phyloP scores from a whole-genome alignment of 768 basidiomycete genomes.

The Leccinum imitatum region DNA sequence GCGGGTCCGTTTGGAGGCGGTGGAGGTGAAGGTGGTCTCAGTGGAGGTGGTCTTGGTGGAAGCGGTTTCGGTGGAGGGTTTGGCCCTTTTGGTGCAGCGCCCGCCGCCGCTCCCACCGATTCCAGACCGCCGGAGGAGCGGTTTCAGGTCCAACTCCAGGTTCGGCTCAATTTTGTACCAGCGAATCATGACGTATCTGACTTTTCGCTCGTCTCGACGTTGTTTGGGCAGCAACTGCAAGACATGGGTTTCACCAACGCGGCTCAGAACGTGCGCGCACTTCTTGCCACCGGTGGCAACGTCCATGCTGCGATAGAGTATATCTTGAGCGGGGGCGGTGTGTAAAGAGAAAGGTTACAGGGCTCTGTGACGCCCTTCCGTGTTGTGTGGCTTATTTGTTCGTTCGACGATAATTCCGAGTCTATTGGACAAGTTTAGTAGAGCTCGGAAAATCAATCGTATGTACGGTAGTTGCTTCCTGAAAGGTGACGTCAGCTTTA shows the following conservation, averaged over 20 bases:
- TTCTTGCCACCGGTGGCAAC: slow-evolving; percentile 91
- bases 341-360: slow-evolving; percentile 2
- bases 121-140: slow-evolving; percentile 84
- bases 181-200: no score
- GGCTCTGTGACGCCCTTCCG: no score
- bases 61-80: slow-evolving; percentile 23
- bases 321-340: slow-evolving; percentile 77
- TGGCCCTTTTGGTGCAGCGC: slow-evolving; percentile 18
- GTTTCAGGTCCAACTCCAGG: slow-evolving; percentile 85
- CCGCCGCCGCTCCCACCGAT: slow-evolving; percentile 53
- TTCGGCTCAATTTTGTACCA: slow-evolving; percentile 22
- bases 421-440: no score
- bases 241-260: slow-evolving; percentile 96
- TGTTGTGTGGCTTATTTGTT: no score
- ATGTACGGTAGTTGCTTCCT: no score
- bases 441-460: no score
- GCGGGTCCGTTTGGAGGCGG: neutral
- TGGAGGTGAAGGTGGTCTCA: slow-evolving; percentile 17
- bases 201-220: neutral
- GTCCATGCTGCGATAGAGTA: slow-evolving; percentile 92
- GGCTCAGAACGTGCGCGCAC: slow-evolving; percentile 83
- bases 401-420: no score
- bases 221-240: slow-evolving; percentile 70
- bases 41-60: neutral
- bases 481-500: no score